Percentiles rank a stretch among this genome's conserved stretches.
These are phyloP conservation scores for Populus trichocarpa DNA, from an alignment of 441 rosid species.

Conservation along the genomic window DNA sequence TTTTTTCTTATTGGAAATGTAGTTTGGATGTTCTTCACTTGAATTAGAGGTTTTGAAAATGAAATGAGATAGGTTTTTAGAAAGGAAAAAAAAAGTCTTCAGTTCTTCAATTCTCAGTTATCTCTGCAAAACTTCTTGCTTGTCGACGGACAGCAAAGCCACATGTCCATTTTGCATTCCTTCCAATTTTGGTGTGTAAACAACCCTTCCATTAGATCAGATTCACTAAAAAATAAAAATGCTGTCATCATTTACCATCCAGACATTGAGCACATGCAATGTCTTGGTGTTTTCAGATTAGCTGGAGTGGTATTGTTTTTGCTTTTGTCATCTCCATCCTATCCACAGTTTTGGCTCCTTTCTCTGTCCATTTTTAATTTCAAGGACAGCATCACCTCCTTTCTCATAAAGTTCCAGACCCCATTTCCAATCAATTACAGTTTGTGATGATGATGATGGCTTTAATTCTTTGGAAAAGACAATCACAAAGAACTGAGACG, in stretches of 20 bases:
- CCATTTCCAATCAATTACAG: neutral
- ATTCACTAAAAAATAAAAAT: neutral
- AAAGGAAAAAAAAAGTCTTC: neutral
- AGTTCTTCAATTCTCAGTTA: neutral
- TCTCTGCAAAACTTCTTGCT: neutral
- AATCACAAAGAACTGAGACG: neutral
- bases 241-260: neutral
- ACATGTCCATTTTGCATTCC: neutral
- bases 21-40: constrained; percentile 11
- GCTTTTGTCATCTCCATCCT: neutral
- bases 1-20: constrained; percentile 4
- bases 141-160: neutral
- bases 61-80: neutral
- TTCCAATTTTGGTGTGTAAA: neutral
- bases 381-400: neutral
- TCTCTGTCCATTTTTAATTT: neutral
- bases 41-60: constrained; percentile 10
- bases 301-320: neutral
- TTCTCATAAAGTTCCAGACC: neutral
- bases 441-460: neutral
- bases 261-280: neutral
- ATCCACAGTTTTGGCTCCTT: neutral
- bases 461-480: neutral
- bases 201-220: neutral
- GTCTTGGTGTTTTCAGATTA: neutral